These are phyloP conservation scores for Suillus placidus DNA, from an alignment of 768 basidiomycete species.

Conservation along the genomic window DNA sequence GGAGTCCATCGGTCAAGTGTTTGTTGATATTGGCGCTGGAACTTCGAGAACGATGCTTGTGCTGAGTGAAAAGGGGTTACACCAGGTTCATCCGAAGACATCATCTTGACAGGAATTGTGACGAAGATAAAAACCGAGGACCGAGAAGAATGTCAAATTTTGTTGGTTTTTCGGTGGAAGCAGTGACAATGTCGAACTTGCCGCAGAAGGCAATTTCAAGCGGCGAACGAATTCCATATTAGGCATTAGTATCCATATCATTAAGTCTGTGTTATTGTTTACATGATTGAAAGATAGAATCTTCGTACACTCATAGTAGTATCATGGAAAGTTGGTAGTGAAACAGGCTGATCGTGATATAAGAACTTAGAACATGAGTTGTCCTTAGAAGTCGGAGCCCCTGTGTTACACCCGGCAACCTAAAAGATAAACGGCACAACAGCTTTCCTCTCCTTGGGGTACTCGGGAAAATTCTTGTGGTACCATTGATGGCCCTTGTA, in stretches of 20 bases:
- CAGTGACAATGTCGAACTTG: background rate
- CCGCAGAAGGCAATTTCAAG: background rate
- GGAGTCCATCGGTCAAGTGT: slow-evolving; percentile 93
- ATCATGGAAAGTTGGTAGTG: background rate
- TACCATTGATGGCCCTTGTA: slow-evolving; percentile 89
- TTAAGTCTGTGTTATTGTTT: background rate
- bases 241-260: too few relatives aligned
- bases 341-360: background rate
- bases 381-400: background rate
- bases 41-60: slow-evolving; percentile 38
- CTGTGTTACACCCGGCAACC: slow-evolving; percentile 1
- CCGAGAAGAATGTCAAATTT: slow-evolving; percentile 9
- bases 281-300: background rate
- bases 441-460: slow-evolving; percentile 74
- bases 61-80: slow-evolving; percentile 30
- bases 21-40: slow-evolving; percentile 83
- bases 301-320: background rate
- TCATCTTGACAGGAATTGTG: slow-evolving; percentile 26
- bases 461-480: slow-evolving; percentile 72
- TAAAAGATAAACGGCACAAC: slow-evolving; percentile 81
- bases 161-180: slow-evolving; percentile 13
- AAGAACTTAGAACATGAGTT: background rate
- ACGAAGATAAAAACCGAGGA: slow-evolving; percentile 4
- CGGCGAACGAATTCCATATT: slow-evolving; percentile 11
- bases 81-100: slow-evolving; percentile 37